Percentiles rank a stretch among this genome's conserved stretches.
phyloP scores from a whole-genome alignment of 192 early-diverging fungal genomes.

The Gamsiella multidivaricata region DNA sequence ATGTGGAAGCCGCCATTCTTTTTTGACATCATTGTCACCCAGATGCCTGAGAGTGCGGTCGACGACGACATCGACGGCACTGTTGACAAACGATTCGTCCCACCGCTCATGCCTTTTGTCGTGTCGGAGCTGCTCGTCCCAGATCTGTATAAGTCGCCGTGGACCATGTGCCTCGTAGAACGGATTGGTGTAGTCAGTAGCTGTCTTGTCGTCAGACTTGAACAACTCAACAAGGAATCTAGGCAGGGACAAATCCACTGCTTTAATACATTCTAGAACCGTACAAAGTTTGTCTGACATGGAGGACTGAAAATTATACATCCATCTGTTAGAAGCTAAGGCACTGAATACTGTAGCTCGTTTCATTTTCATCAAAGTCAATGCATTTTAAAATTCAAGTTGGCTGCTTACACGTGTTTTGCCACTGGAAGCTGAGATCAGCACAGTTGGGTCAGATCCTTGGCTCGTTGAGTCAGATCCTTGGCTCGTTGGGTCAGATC shows the following conservation, averaged over 20 bases:
- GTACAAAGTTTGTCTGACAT: neutral
- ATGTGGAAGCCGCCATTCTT: slow-evolving; percentile 16
- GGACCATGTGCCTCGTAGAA: slow-evolving; percentile 14
- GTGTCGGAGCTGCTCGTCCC: slow-evolving; percentile 5
- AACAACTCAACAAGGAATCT: slow-evolving; percentile 20
- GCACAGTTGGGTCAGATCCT: too few relatives aligned
- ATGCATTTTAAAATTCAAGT: too few relatives aligned
- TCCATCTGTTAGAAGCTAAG: too few relatives aligned
- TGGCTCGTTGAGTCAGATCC: too few relatives aligned
- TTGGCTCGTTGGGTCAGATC: too few relatives aligned
- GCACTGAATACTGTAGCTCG: too few relatives aligned
- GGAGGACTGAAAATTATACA: slow-evolving; percentile 13
- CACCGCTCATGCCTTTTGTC: too few relatives aligned
- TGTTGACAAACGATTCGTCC: slow-evolving; percentile 16
- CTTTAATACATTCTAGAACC: slow-evolving; percentile 3
- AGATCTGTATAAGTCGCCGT: slow-evolving; percentile 20
- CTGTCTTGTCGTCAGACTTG: slow-evolving; percentile 1
- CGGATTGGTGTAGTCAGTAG: slow-evolving; percentile 3
- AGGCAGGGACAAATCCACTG: slow-evolving; percentile 11
- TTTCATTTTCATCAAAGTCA: neutral
- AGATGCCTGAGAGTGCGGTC: slow-evolving; percentile 10
- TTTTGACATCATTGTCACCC: slow-evolving; percentile 5
- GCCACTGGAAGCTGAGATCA: too few relatives aligned
- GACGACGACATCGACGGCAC: slow-evolving; percentile 25
- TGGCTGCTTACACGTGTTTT: too few relatives aligned